Evolutionary conservation across 495 filamentous ascomycete species (phyloP), one percentile per base, ranked within the genome.

Genomic region (Penicillium pulvis): DNA sequence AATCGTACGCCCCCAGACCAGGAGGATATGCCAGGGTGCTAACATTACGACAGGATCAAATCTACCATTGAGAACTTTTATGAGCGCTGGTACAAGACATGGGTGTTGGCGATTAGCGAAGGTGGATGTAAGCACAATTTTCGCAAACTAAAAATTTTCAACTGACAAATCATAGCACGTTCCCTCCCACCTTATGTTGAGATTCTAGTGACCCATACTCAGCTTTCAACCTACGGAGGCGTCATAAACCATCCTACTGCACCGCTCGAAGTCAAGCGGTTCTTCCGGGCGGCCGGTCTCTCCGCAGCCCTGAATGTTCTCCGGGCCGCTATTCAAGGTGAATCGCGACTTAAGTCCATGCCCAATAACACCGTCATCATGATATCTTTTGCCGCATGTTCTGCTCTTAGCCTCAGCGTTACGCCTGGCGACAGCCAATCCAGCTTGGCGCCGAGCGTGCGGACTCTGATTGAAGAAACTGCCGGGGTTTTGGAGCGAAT

Each of bases 281-380:
- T 88, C 68, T 90, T 90, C 74, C 82, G 85, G 20, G 82, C 86
- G 5, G 86, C 85, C 10, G 83, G 84, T 5, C 77, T 90, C 17
- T 89, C 87, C 0, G 86, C 87, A 0, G 85, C 87, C 2, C 63
- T 90, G 17, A 89, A 88, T 66, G 87, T 90, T n/a, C 81, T 90
- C 71, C 81, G 87, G 51, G 84, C 86, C 4, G 86, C 87, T 14
- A 87, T 89, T 14, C 87, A 89, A 69, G 87, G 87, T 6, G 87
- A 90, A 68, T 74, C 76, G 2, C 80, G 85, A 57, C 78, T 90
- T 4, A 84, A 86, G 39, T 89, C 87, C 10, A 89, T 90, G 87
- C 87, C 87, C 4, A 90, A 90, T 73, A 90, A 90, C 58, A 86
- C 87, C 0, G 84, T 86, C 41, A 90, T 89, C 60, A 90, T 89